Conservation (phyloP, 805 yeast genomes). For the Naumovozyma castellii region DNA sequence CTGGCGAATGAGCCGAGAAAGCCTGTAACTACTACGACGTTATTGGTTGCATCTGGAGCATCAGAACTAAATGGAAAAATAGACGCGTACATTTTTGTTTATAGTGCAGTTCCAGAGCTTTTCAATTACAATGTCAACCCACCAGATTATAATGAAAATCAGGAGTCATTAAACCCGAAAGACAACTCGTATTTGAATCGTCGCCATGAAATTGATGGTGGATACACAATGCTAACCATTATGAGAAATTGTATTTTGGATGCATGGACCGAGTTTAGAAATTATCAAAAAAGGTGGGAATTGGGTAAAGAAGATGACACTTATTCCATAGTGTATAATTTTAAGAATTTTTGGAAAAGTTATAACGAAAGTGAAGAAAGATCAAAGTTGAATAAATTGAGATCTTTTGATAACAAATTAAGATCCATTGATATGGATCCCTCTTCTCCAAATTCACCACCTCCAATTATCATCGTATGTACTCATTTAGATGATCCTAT, state of each 20-base stretch:
- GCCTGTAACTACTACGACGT: conserved; percentile 55
- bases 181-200: conserved; percentile 3
- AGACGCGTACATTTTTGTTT: conserved; percentile 65
- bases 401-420: conserved; percentile 25
- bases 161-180: background rate
- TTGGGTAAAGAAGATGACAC: conserved; percentile 60
- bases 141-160: conserved; percentile 40
- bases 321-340: conserved; percentile 47
- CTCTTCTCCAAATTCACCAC: conserved; percentile 37
- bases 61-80: conserved; percentile 65
- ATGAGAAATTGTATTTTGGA: conserved; percentile 52
- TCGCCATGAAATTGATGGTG: conserved; percentile 17
- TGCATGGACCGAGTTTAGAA: conserved; percentile 63
- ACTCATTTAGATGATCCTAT: conserved; percentile 50
- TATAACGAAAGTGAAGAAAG: conserved; percentile 22
- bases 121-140: conserved; percentile 33
- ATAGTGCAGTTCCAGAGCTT: conserved; percentile 56
- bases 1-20: conserved; percentile 54
- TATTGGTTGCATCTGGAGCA: conserved; percentile 70
- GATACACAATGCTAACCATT: conserved; percentile 28
- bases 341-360: conserved; percentile 50
- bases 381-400: conserved; percentile 24
- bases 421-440: conserved; percentile 30
- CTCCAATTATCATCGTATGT: conserved; percentile 61
- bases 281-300: conserved; percentile 48